Evolutionary conservation across 2,329 filamentous ascomycete species (phyloP).

Genomic region (Epichloe sp.): DNA sequence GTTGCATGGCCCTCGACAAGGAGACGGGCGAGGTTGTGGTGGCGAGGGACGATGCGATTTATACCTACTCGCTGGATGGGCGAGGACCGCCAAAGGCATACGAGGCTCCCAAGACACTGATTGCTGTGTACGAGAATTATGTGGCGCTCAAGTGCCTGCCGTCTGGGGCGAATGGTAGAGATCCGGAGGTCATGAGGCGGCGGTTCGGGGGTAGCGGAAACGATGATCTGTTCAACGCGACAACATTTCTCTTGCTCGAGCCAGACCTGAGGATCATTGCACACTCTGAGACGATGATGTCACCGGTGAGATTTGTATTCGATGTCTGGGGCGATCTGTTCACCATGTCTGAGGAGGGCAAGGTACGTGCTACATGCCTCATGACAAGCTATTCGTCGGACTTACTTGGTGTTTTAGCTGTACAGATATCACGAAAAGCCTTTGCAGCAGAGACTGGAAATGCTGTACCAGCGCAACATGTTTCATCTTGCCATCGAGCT

Average conservation of each 20-base stretch:
- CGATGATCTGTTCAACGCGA: conserved; percentile 73
- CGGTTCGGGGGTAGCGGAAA: conserved; percentile 57
- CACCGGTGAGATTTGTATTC: conserved; percentile 68
- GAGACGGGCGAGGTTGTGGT: conserved; percentile 75
- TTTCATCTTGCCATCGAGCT: conserved; percentile 86
- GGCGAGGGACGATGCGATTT: conserved; percentile 89
- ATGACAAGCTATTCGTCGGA: neutral
- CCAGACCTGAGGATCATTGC: conserved; percentile 82
- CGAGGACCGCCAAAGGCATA: conserved; percentile 82
- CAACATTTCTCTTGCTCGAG: conserved; percentile 83
- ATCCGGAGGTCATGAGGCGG: conserved; percentile 49
- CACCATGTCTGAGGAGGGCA: conserved; percentile 81
- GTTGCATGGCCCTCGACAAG: conserved; percentile 83
- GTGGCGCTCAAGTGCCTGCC: conserved; percentile 76
- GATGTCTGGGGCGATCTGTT: conserved; percentile 86
- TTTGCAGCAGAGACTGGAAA: conserved; percentile 80
- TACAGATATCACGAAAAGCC: conserved; percentile 83
- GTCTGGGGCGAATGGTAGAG: conserved; percentile 34
- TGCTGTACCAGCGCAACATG: conserved; percentile 86
- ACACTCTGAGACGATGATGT: conserved; percentile 73
- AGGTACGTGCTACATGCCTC: conserved; percentile 38
- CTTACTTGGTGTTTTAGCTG: conserved; percentile 36
- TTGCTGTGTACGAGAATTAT: conserved; percentile 73
- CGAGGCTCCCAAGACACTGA: conserved; percentile 75
- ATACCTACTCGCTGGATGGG: conserved; percentile 78